Base-by-base conservation (phyloP, 2,329 filamentous ascomycete species). In the Fusarium equiseti region DNA sequence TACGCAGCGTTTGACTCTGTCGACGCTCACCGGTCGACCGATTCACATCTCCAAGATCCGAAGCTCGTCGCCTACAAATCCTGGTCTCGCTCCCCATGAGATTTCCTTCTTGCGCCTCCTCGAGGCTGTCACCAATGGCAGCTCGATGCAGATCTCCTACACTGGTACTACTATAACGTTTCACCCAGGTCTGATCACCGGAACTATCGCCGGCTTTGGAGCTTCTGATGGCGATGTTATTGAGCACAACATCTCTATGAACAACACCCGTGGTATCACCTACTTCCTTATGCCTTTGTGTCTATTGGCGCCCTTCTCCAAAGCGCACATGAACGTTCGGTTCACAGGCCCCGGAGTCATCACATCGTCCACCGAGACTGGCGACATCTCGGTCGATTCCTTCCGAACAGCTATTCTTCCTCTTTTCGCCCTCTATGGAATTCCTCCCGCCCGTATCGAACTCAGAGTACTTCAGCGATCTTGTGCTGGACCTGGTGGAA, bases 21-120 rank as follows among this genome's bases (percentile, higher is more conserved):
- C 96, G 22, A 98, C 96, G 4, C 89, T 99, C 66, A 97, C 95
- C 68, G 96, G 96, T 73, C 90, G 92, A 40, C 90, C 96, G 4
- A 84, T 98, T 59, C 94, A 95, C 82, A 95, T 99, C 79, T 96
- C 95, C 56, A 92, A 96, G 81, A 98, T 99, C 83, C 93, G 96
- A 77, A 90, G 93, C 71, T 89, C 91, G 18, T 97, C 94, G 44
- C 91, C 92, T 49, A 95, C 93, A 43, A 91, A 92, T 75, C 95
- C 96, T 2, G 96, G 96, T 76, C 92, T 99, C 58, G 91, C 93
- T 57, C 91, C 94, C 51, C 92, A 97, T 83, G 96, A 99, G 83
- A 91, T 98, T 76, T 98, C 96, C 49, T 95, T 99, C 81, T 88
- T 99, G 32, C 95, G 96, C 61, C 92, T 99, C 20, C 90, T 99